phyloP scores from a whole-genome alignment of 1,284 basidiomycete genomes.

The Pisolithus thermaeus region DNA sequence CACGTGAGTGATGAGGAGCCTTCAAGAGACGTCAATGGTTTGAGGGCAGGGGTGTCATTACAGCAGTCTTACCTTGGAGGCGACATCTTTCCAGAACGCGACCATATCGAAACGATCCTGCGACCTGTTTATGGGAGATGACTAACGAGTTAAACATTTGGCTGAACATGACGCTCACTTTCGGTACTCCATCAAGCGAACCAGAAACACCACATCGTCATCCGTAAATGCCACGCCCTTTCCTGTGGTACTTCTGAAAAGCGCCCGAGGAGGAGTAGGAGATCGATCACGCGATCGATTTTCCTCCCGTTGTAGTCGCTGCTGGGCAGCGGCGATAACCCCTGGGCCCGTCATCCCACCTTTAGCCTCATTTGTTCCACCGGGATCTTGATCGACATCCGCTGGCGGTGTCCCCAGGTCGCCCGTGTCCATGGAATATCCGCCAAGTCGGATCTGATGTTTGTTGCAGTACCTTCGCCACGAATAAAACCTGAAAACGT shows the following conservation, averaged over 20 bases:
- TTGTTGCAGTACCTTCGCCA: constrained; percentile 86
- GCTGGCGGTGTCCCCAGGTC: constrained; percentile 38
- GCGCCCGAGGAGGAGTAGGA: constrained; percentile 68
- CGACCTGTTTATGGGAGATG: constrained; percentile 31
- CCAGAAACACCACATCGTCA: constrained; percentile 69
- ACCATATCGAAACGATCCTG: constrained; percentile 74
- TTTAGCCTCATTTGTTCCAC: constrained; percentile 28
- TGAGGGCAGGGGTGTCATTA: background rate
- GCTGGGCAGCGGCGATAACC: constrained; percentile 41
- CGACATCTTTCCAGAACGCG: constrained; percentile 79
- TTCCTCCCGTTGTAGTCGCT: constrained; percentile 35
- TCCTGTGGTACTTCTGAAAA: constrained; percentile 77
- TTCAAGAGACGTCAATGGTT: constrained; percentile 21
- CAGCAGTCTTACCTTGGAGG: constrained; percentile 46
- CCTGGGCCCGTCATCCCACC: constrained; percentile 36
- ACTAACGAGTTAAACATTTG: background rate
- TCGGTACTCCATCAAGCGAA: constrained; percentile 68
- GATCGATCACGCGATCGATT: constrained; percentile 48
- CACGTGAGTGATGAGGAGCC: constrained; percentile 81
- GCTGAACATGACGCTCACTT: constrained; percentile 37
- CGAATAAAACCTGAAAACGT: constrained; percentile 63
- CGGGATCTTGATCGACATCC: constrained; percentile 36
- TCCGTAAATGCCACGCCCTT: constrained; percentile 82
- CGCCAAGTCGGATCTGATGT: constrained; percentile 76
- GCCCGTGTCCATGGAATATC: constrained; percentile 67